A percentile compares a stretch with the other conserved stretches of the same genome.
phyloP scores from a whole-genome alignment of 352 stramenopile species.

The Phytophthora vignae region DNA sequence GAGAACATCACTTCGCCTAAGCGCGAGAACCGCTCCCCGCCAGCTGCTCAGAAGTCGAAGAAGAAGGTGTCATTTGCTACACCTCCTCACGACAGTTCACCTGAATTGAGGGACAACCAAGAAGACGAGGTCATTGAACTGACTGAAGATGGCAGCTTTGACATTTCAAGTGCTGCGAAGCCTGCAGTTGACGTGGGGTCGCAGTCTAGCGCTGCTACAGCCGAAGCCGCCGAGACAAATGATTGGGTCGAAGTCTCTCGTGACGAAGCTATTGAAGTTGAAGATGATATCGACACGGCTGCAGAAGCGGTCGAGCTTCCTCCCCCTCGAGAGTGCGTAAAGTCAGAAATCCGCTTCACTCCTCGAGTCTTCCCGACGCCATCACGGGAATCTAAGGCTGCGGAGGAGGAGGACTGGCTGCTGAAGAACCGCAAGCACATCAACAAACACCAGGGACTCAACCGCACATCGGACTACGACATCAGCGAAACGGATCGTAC shows the following conservation, averaged over 20 bases:
- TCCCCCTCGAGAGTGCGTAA: conserved; percentile 47
- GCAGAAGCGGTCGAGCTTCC: conserved; percentile 39
- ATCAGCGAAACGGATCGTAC: conserved; percentile 89
- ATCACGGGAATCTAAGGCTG: conserved; percentile 80
- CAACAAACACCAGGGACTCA: conserved; percentile 73
- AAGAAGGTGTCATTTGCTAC: conserved; percentile 58
- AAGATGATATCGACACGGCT: not conserved
- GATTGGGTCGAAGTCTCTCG: conserved; percentile 1
- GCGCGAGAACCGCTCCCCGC: not conserved
- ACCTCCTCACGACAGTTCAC: not conserved
- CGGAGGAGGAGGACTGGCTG: conserved; percentile 85
- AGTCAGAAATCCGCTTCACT: conserved; percentile 79
- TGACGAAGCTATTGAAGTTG: conserved; percentile 24
- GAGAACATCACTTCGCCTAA: not conserved
- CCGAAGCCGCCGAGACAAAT: not conserved
- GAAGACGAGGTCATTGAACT: conserved; percentile 57
- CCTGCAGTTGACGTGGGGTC: not conserved
- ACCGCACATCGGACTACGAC: conserved; percentile 60
- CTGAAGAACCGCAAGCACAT: conserved; percentile 86
- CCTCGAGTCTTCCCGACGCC: conserved; percentile 81
- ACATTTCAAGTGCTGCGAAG: conserved; percentile 37
- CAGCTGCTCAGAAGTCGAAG: conserved; percentile 18
- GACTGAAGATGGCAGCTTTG: conserved; percentile 59
- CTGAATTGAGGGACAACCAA: conserved; percentile 12
- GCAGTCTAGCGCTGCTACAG: conserved; percentile 4